Percentiles rank a stretch among this genome's conserved stretches.
Conservation (phyloP, 1,284 basidiomycete species). For the Leccinum fuscescens region DNA sequence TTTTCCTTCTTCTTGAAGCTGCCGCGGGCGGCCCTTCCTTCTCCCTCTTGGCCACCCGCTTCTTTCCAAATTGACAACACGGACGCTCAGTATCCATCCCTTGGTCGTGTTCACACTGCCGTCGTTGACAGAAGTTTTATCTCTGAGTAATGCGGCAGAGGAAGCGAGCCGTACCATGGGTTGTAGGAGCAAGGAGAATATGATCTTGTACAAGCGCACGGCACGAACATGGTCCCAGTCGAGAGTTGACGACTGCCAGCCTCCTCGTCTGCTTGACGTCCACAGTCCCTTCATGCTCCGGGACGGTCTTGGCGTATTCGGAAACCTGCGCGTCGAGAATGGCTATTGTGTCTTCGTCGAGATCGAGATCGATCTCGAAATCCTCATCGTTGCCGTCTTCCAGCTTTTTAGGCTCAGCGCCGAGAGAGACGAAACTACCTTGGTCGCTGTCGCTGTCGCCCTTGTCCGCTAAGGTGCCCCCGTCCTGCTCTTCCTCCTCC, state of each 20-base stretch:
- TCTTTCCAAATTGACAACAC: constrained; percentile 89
- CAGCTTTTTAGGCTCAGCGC: constrained; percentile 35
- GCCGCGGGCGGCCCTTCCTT: constrained; percentile 87
- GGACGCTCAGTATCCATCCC: constrained; percentile 68
- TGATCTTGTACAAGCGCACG: constrained; percentile 80
- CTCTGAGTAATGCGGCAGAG: constrained; percentile 22
- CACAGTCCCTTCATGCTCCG: constrained; percentile 36
- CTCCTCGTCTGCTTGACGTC: constrained; percentile 58
- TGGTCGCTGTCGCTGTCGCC: constrained; percentile 46
- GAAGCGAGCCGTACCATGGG: constrained; percentile 45
- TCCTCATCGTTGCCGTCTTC: constrained; percentile 19
- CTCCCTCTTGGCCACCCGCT: constrained; percentile 85
- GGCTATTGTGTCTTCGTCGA: constrained; percentile 73
- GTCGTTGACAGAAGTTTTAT: constrained; percentile 6
- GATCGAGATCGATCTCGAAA: constrained; percentile 51
- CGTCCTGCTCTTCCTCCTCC: constrained; percentile 45
- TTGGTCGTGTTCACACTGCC: constrained; percentile 30
- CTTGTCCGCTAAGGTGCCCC: constrained; percentile 26
- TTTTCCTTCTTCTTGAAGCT: constrained; percentile 56
- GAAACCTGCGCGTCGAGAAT: constrained; percentile 75
- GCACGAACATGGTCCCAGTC: constrained; percentile 98
- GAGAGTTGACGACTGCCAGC: constrained; percentile 88
- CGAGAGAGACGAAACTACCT: constrained; percentile 54
- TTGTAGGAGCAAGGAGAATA: constrained; percentile 88
- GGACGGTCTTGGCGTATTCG: constrained; percentile 49